A percentile compares a stretch with the other conserved stretches of the same genome.
phyloP scores from a whole-genome alignment of 805 yeast species.

The Sugiyamaella chiloensis region DNA sequence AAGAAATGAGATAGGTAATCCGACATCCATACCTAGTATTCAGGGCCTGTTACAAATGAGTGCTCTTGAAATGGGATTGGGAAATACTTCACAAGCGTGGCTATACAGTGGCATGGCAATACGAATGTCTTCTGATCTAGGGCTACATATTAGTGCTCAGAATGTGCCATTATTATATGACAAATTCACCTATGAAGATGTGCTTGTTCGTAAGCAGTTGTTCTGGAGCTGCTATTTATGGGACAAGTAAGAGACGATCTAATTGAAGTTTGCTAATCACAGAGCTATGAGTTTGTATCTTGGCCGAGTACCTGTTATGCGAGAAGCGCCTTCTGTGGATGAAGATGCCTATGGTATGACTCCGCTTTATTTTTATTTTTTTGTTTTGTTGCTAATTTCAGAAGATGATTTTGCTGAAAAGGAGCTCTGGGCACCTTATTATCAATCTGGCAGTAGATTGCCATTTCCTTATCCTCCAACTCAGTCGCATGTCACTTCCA shows the following conservation, averaged over 20 bases:
- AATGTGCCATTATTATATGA: slow-evolving; percentile 3
- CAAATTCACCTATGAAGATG: slow-evolving; percentile 6
- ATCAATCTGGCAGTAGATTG: neutral
- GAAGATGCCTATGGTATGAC: neutral
- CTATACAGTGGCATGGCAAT: slow-evolving; percentile 17
- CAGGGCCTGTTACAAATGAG: slow-evolving; percentile 7
- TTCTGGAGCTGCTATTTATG: slow-evolving; percentile 12
- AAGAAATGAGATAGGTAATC: neutral
- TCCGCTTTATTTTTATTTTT: neutral
- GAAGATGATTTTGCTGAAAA: slow-evolving; percentile 1
- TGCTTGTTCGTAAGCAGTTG: slow-evolving; percentile 4
- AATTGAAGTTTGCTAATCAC: neutral
- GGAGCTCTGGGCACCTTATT: slow-evolving; percentile 5
- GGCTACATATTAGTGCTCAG: slow-evolving; percentile 12
- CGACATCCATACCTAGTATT: neutral
- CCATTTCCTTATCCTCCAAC: slow-evolving; percentile 2
- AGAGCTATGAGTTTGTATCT: slow-evolving; percentile 10
- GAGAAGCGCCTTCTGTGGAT: slow-evolving; percentile 1
- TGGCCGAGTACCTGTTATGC: slow-evolving; percentile 12
- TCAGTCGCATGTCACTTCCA: neutral
- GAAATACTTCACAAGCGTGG: slow-evolving; percentile 14
- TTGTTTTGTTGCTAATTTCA: neutral
- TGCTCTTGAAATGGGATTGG: slow-evolving; percentile 12
- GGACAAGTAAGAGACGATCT: slow-evolving; percentile 8
- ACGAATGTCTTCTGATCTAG: slow-evolving; percentile 16